A percentile compares a stretch with the other conserved stretches of the same genome.
These are phyloP conservation scores for Elsinoe arachidis DNA, from an alignment of 2,329 filamentous ascomycete species.

Conservation along the genomic window DNA sequence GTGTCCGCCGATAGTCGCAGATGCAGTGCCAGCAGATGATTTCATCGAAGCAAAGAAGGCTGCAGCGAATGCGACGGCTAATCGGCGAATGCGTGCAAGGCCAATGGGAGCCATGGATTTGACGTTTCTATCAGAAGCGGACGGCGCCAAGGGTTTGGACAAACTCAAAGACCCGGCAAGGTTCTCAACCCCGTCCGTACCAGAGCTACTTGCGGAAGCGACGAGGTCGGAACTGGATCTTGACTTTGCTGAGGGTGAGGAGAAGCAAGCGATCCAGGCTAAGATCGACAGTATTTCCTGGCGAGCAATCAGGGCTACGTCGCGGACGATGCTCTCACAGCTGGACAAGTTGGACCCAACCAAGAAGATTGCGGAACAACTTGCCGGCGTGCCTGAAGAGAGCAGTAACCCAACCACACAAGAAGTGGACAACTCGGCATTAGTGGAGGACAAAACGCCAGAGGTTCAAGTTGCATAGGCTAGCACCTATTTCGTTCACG, in stretches of 20 bases:
- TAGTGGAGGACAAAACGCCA: conserved; percentile 13
- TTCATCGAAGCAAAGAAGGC: conserved; percentile 61
- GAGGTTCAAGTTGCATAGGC: conserved; percentile 9
- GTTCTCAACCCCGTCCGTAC: conserved; percentile 60
- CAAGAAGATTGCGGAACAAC: conserved; percentile 53
- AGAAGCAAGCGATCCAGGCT: conserved; percentile 52
- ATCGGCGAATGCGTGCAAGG: conserved; percentile 59
- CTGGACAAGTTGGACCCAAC: conserved; percentile 86
- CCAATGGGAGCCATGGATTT: conserved; percentile 68
- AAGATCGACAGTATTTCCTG: conserved; percentile 83
- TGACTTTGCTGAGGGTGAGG: conserved; percentile 62
- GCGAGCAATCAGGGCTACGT: conserved; percentile 76
- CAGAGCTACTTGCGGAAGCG: conserved; percentile 64
- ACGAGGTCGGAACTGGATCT: conserved; percentile 76
- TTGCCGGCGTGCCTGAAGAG: conserved; percentile 25
- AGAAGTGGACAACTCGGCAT: conserved; percentile 17
- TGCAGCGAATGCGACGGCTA: conserved; percentile 58
- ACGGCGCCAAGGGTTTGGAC: conserved; percentile 54
- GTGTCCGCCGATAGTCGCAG: conserved; percentile 76
- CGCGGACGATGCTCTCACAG: conserved; percentile 60
- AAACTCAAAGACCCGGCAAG: conserved; percentile 58
- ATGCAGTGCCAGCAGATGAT: conserved; percentile 58
- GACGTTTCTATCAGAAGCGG: conserved; percentile 64
- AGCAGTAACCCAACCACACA: conserved; percentile 13
- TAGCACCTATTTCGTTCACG: not conserved